Base-by-base conservation (phyloP, 805 yeast species). In the Saturnispora galanensis region DNA sequence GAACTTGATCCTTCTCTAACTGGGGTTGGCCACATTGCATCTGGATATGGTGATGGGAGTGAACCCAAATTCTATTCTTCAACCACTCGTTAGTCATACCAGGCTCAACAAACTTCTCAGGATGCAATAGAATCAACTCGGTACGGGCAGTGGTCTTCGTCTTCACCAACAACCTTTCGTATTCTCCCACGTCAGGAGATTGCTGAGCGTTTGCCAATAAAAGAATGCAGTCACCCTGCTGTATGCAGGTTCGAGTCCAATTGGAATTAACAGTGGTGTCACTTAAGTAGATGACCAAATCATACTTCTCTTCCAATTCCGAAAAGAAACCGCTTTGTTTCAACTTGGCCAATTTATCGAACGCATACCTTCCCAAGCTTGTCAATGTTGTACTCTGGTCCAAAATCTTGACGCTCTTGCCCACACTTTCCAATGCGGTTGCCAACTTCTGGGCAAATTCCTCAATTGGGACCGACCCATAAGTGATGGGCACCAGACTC, bases 151-250 rank as follows among this genome's bases (percentile, higher is more conserved):
- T 78, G 0, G 95, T 83, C 50, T 81, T 84, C 35, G 81, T 71
- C 50, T 83, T 81, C 26, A 87, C 70, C 10, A 90, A 62, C 18
- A 88, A 60, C 41, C 82, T 69, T 61, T 90, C 98, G 57, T 79
- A 88, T 42, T 88, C 97, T 4, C 97, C 96, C 36, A 86, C 70
- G 29, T 74, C 75, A 0, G 93, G 81, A 28, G 75, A 74, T 15
- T 79, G 75, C 7, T 73, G 68, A 0, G 96, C 94, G 65, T 90
- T 89, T 0, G 97, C 97, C 12, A 93, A 62, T 13, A 93, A 66
- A 30, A 93, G 66, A n/a, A 90, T 78, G 66, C 97, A 89, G 62
- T 90, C 97, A 13, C 96, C 97, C 61, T 90, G 97, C 8, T 89
- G 79, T 35, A 90, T 83, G 60, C 97, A 93, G 0, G 96, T 86